Conservation (phyloP, 2,329 filamentous ascomycete genomes). For the Hypoxylon rubiginosum region DNA sequence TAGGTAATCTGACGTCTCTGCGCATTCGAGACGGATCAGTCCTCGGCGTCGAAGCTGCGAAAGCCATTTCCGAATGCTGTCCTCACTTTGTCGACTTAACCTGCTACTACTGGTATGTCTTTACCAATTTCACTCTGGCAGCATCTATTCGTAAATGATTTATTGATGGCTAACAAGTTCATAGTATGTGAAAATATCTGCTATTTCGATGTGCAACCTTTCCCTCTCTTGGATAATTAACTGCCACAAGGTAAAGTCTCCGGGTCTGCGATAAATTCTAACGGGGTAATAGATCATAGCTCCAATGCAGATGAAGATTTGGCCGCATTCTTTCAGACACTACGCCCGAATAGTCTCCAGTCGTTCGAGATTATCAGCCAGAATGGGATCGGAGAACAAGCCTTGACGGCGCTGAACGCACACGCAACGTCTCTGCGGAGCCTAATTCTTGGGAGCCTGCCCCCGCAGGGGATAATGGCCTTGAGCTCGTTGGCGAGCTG, state of each 20-base stretch:
- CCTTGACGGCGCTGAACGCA: conserved; percentile 66
- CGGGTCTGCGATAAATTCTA: conserved; percentile 1
- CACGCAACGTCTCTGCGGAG: conserved; percentile 55
- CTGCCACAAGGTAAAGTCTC: not conserved
- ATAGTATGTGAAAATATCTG: conserved; percentile 17
- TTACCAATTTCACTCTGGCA: not conserved
- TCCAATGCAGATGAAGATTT: conserved; percentile 68
- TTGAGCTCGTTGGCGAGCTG: conserved; percentile 53
- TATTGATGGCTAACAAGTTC: conserved; percentile 9
- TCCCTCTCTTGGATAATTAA: not conserved
- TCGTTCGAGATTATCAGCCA: conserved; percentile 70
- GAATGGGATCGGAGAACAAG: conserved; percentile 66
- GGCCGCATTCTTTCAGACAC: conserved; percentile 68
- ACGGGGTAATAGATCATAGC: conserved; percentile 46
- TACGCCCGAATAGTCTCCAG: conserved; percentile 69
- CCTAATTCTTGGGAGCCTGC: conserved; percentile 52
- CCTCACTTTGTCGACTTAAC: conserved; percentile 71
- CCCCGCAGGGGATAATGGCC: conserved; percentile 45
- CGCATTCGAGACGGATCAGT: conserved; percentile 72
- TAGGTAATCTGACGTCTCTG: conserved; percentile 70
- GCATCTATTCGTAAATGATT: not conserved
- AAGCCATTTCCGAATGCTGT: conserved; percentile 69
- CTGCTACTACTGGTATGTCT: conserved; percentile 60
- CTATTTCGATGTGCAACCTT: not conserved
- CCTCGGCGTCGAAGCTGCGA: conserved; percentile 67